These are phyloP conservation scores for Penicillium sp. DNA, from an alignment of 2,329 filamentous ascomycete species.

Conservation along the genomic window DNA sequence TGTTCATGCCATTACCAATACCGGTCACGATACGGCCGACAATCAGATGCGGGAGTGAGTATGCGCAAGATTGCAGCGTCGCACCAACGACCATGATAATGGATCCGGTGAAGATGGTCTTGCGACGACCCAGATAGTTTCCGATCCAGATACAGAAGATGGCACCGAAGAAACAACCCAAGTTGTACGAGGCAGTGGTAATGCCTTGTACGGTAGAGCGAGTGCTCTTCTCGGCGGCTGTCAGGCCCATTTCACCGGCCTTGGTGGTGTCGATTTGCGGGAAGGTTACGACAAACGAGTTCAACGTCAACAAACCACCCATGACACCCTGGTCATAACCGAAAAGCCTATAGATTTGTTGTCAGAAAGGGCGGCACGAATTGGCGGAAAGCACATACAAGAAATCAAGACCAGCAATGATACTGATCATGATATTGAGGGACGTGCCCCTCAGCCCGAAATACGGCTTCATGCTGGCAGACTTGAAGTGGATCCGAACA, in stretches of 20 bases:
- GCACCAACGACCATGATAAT: constrained; percentile 50
- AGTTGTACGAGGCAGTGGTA: constrained; percentile 43
- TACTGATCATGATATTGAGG: constrained; percentile 65
- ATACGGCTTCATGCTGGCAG: constrained; percentile 42
- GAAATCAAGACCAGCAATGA: constrained; percentile 70
- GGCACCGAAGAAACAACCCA: constrained; percentile 51
- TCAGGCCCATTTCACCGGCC: constrained; percentile 24
- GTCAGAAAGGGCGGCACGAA: not conserved
- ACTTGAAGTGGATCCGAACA: not conserved
- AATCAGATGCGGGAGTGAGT: constrained; percentile 48
- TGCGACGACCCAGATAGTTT: constrained; percentile 49
- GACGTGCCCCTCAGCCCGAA: constrained; percentile 62
- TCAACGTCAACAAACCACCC: constrained; percentile 67
- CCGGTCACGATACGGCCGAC: constrained; percentile 51
- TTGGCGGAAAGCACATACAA: constrained; percentile 39
- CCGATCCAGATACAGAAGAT: constrained; percentile 50
- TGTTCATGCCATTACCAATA: constrained; percentile 52
- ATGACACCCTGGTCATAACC: constrained; percentile 71
- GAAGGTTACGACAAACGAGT: constrained; percentile 55
- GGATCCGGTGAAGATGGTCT: constrained; percentile 49
- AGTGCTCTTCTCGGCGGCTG: constrained; percentile 24
- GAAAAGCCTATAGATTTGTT: constrained; percentile 41
- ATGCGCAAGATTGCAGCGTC: constrained; percentile 47
- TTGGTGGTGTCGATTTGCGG: constrained; percentile 50
- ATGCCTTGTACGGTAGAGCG: constrained; percentile 48